Conservation (phyloP, 2,329 filamentous ascomycete genomes). For the Aureobasidium sp. region DNA sequence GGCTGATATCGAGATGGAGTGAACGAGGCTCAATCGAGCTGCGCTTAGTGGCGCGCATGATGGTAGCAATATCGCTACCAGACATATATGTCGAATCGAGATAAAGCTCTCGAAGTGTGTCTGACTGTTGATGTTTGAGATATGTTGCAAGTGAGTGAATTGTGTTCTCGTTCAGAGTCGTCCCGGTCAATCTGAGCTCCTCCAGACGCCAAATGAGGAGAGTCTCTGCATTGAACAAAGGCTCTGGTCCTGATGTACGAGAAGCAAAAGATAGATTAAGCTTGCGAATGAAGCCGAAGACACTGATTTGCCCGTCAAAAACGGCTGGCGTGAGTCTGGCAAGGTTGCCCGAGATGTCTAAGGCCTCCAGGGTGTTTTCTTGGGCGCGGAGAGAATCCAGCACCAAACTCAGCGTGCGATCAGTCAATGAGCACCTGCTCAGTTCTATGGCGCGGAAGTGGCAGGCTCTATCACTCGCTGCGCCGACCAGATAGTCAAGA, state of each 20-base stretch:
- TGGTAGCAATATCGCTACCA: conserved; percentile 56
- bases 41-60: conserved; percentile 57
- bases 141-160: conserved; percentile 59
- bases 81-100: conserved; percentile 61
- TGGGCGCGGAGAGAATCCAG: conserved; percentile 59
- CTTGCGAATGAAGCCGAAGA: conserved; percentile 59
- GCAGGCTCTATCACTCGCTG: conserved; percentile 58
- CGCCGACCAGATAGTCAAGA: conserved; percentile 59
- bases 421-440: conserved; percentile 54
- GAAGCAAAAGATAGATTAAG: conserved; percentile 60
- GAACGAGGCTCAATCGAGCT: conserved; percentile 45
- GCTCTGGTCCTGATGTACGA: conserved; percentile 55
- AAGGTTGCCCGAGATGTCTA: conserved; percentile 61
- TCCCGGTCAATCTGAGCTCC: conserved; percentile 58
- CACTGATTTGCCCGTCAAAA: conserved; percentile 60
- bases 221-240: conserved; percentile 59
- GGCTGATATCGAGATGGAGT: conserved; percentile 60
- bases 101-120: conserved; percentile 53
- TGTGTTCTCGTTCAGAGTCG: conserved; percentile 54
- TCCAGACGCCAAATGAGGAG: conserved; percentile 61
- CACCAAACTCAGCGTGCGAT: conserved; percentile 54
- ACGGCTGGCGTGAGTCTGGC: conserved; percentile 56
- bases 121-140: conserved; percentile 47
- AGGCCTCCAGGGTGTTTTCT: conserved; percentile 58
- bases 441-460: conserved; percentile 62